phyloP scores from a whole-genome alignment of 257 asterid species.

The Solanum sejunctum region DNA sequence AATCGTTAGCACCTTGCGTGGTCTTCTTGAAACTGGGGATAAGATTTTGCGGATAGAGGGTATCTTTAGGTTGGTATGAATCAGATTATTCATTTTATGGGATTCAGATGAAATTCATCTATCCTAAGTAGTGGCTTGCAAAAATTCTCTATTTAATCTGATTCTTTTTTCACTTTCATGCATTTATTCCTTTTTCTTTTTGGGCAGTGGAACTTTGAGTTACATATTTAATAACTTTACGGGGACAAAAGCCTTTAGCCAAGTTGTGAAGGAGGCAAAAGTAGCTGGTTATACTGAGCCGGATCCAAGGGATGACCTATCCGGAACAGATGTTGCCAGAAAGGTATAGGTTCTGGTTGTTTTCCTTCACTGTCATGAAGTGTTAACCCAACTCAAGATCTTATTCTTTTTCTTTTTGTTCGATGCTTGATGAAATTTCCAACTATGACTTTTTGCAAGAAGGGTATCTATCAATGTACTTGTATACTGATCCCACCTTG shows the following conservation, averaged over 20 bases:
- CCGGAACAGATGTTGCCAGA: conserved; percentile 97
- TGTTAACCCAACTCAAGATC: neutral
- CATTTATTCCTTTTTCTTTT: neutral
- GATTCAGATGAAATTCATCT: neutral
- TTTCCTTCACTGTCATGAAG: neutral
- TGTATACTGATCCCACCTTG: neutral
- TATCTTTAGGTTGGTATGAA: conserved; percentile 64
- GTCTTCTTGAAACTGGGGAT: conserved; percentile 96
- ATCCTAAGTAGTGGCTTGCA: neutral
- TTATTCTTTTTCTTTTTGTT: neutral
- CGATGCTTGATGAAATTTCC: neutral
- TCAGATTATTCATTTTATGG: neutral
- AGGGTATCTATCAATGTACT: neutral
- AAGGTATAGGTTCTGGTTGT: conserved; percentile 41
- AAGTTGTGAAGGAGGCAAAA: conserved; percentile 89
- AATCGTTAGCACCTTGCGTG: conserved; percentile 82
- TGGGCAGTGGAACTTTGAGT: conserved; percentile 92
- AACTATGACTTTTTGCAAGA: neutral
- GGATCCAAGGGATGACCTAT: conserved; percentile 95
- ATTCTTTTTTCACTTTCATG: neutral
- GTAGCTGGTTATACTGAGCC: conserved; percentile 97
- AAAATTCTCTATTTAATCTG: neutral
- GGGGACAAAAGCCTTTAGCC: conserved; percentile 66
- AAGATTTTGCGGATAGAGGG: conserved; percentile 83
- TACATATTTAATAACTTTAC: conserved; percentile 87